Percentiles rank a stretch among this genome's conserved stretches.
These are phyloP conservation scores for Boletus rubropictus DNA, from an alignment of 768 basidiomycete species.

Conservation along the genomic window DNA sequence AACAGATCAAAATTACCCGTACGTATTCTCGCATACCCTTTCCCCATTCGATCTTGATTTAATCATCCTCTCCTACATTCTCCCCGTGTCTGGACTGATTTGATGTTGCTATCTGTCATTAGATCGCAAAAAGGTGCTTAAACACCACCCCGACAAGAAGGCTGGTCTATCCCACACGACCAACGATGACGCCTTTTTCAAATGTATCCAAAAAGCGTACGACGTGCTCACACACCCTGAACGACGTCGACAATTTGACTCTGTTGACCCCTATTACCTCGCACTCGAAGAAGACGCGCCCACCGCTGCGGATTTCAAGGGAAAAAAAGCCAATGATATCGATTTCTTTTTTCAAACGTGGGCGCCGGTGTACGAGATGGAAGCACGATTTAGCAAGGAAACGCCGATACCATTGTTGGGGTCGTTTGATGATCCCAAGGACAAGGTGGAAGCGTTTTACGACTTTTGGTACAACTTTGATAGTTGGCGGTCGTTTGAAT, in stretches of 20 bases:
- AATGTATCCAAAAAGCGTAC: conserved; percentile 98
- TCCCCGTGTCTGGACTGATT: neutral
- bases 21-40: conserved; percentile 32
- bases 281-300: conserved; percentile 77
- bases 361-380: conserved; percentile 80
- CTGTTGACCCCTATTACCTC: conserved; percentile 77
- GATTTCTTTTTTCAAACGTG: conserved; percentile 69
- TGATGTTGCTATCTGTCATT: neutral
- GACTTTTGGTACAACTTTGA: conserved; percentile 99
- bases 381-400: conserved; percentile 85
- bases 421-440: conserved; percentile 61
- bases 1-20: conserved; percentile 97
- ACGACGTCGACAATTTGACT: conserved; percentile 92
- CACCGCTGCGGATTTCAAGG: conserved; percentile 52
- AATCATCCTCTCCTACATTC: neutral
- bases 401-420: conserved; percentile 85
- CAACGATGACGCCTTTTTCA: conserved; percentile 99
- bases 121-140: conserved; percentile 99
- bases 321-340: conserved; percentile 37
- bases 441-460: conserved; percentile 88
- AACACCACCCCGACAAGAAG: conserved; percentile 98
- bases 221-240: conserved; percentile 87
- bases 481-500: conserved; percentile 97
- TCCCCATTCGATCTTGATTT: conserved; percentile 12
- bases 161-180: conserved; percentile 69